These are phyloP conservation scores for Rhodotorula graminis DNA, from an alignment of 768 basidiomycete species.

Conservation along the genomic window DNA sequence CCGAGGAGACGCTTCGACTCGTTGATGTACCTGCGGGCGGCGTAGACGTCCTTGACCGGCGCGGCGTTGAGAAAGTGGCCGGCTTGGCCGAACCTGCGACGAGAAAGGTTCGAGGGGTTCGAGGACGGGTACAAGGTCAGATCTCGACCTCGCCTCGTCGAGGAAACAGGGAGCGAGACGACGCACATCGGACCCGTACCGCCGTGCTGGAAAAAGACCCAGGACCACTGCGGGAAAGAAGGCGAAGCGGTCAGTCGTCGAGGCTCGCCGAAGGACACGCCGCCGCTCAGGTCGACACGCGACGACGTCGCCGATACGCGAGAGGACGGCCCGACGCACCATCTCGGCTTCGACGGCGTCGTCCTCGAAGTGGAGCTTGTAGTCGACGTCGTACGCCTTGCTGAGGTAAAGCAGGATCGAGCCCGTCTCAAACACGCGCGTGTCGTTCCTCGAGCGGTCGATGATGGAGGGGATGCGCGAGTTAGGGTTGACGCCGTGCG, in stretches of 20 bases:
- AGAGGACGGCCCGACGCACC: neutral
- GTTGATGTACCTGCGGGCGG: constrained; percentile 61
- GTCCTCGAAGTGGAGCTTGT: constrained; percentile 48
- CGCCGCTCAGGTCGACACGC: too few relatives aligned
- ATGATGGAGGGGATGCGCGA: constrained; percentile 49
- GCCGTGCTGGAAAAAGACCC: constrained; percentile 71
- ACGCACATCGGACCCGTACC: constrained; percentile 12
- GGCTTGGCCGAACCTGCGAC: constrained; percentile 48
- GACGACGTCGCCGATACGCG: too few relatives aligned
- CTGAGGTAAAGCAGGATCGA: constrained; percentile 73
- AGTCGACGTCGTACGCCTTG: constrained; percentile 73
- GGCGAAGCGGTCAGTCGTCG: too few relatives aligned
- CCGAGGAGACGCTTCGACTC: constrained; percentile 77
- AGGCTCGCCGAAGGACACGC: too few relatives aligned
- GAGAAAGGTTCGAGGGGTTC: neutral
- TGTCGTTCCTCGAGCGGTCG: constrained; percentile 44
- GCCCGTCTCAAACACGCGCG: constrained; percentile 52
- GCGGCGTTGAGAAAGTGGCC: constrained; percentile 66
- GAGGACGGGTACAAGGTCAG: neutral
- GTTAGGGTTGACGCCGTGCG: constrained; percentile 40
- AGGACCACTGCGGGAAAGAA: constrained; percentile 44
- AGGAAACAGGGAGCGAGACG: neutral
- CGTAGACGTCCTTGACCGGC: constrained; percentile 56
- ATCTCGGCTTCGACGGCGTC: constrained; percentile 27
- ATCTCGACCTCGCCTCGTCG: neutral